These are phyloP conservation scores for Aulographum hederae DNA, from an alignment of 2,329 filamentous ascomycete species.

Conservation along the genomic window DNA sequence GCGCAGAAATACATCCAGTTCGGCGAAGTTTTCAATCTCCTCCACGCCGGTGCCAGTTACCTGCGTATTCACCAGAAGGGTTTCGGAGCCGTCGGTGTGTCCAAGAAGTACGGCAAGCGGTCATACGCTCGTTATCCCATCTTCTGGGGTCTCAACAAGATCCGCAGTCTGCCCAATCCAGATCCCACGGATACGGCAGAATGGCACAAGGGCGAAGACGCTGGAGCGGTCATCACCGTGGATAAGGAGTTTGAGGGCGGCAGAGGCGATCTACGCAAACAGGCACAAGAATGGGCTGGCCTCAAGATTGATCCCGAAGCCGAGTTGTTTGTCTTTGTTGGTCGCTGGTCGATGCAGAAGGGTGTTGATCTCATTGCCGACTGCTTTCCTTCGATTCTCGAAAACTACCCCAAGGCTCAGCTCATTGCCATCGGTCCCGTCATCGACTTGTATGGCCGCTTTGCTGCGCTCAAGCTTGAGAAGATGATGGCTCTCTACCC, in stretches of 20 bases:
- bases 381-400: constrained; percentile 44
- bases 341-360: constrained; percentile 52
- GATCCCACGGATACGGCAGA: constrained; percentile 46
- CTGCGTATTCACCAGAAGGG: constrained; percentile 48
- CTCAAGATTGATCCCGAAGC: constrained; percentile 41
- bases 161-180: constrained; percentile 40
- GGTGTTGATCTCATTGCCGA: constrained; percentile 51
- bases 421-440: constrained; percentile 45
- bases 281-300: constrained; percentile 51
- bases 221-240: constrained; percentile 26
- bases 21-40: constrained; percentile 49
- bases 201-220: constrained; percentile 31
- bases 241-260: constrained; percentile 36
- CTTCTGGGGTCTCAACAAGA: constrained; percentile 46
- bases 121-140: constrained; percentile 50
- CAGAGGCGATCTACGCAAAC: constrained; percentile 34
- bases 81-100: constrained; percentile 49
- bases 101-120: constrained; percentile 49
- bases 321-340: constrained; percentile 50
- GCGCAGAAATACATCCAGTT: constrained; percentile 47
- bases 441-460: constrained; percentile 50
- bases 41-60: constrained; percentile 49
- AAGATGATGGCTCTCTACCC: constrained; percentile 48
- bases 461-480: constrained; percentile 45
- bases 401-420: constrained; percentile 40